Base-by-base conservation (phyloP, 257 asterid genomes). In the Anisodus tanguticus region DNA sequence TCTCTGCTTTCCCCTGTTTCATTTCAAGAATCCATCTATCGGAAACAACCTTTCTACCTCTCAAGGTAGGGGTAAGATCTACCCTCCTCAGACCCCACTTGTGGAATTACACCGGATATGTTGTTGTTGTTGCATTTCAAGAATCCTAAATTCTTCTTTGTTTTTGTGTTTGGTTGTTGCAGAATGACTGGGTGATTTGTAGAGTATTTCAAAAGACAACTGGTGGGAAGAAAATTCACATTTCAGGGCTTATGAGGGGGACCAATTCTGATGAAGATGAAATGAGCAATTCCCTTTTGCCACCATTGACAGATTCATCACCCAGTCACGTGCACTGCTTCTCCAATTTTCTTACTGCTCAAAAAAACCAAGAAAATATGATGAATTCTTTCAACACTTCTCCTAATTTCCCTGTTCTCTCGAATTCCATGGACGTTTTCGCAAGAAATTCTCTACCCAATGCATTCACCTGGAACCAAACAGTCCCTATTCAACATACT, bases 171-270 rank as follows among this genome's bases (percentile, higher is more conserved):
- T 54, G 87, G 3, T 15, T 8, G 5, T 51, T 19, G 64, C 92
- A 94, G 97, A 94, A 92, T 79, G 98, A 95, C 68, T 95, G 98
- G 98, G 98, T 94, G 86, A 94, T 95, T 39, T 91, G 97, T 89
- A 91, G 98, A 88, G 97, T 94, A 0, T 95, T 95, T 74, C 97
- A 94, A 35, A 95, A 95, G 90, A 93, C 92, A 0, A 67, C 89
- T 4, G 98, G 98, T 13, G 98, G 97, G 31, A 93, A 92, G 80
- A 95, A 95, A 64, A 88, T 94, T 67, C 98, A 90, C 81, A 91
- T 94, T 37, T 93, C 98, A 10, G 98, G 93, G 0, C 88, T 93
- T 19, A 79, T 87, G 86, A 84, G 90, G 84, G 83, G 83, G 78
- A 88, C 35, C 35, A 31, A 84, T 58, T 60, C 89, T 0, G 51